Percentiles rank a stretch among this genome's conserved stretches.
Evolutionary conservation across 345 rosid genomes (phyloP).

Genomic region (Adansonia digitata): DNA sequence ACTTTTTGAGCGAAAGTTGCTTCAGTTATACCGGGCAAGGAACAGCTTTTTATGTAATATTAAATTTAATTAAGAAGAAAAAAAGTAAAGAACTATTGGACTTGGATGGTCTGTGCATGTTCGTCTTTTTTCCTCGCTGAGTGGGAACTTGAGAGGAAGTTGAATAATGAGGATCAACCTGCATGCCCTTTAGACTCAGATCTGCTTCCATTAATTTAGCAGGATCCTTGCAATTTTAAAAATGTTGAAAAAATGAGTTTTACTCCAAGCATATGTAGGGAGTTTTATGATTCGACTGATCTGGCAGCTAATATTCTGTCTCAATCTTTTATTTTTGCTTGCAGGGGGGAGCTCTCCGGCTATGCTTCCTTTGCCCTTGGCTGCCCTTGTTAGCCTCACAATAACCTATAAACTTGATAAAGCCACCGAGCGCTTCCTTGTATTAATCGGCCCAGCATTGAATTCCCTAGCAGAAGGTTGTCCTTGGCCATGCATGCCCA

Average conservation of each 20-base stretch:
- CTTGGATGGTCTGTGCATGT: not conserved
- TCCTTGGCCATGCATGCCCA: conserved; percentile 99
- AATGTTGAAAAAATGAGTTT: not conserved
- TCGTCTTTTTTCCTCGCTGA: not conserved
- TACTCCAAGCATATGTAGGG: not conserved
- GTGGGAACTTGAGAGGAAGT: not conserved
- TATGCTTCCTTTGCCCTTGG: conserved; percentile 92
- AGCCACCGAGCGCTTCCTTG: conserved; percentile 65
- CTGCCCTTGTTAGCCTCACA: conserved; percentile 89
- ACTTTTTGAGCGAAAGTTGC: conserved; percentile 52
- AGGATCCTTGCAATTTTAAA: not conserved
- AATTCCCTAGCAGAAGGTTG: conserved; percentile 79
- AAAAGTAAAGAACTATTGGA: not conserved
- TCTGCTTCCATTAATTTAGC: not conserved
- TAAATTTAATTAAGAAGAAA: conserved; percentile 1
- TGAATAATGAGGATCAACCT: not conserved
- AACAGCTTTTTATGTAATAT: not conserved
- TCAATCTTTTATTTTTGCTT: conserved; percentile 10
- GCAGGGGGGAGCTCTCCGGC: conserved; percentile 81
- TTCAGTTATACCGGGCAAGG: not conserved
- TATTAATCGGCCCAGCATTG: conserved; percentile 63
- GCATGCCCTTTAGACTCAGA: not conserved
- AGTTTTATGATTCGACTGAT: not conserved
- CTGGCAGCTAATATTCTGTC: not conserved
- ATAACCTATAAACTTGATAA: conserved; percentile 89